Conservation (phyloP, 2,329 filamentous ascomycete genomes). For the Fusarium udum region DNA sequence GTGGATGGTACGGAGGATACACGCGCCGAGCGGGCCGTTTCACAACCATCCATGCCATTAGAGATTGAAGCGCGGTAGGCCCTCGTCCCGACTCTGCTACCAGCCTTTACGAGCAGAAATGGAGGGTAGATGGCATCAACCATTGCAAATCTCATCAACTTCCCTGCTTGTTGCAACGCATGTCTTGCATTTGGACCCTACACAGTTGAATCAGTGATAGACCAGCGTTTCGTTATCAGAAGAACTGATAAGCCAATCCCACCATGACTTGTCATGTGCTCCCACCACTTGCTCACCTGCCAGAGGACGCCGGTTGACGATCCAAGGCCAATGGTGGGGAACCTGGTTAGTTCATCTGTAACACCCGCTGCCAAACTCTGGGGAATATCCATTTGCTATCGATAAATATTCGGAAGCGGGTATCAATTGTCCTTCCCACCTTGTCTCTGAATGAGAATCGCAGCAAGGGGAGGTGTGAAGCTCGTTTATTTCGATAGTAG, state of each 20-base stretch:
- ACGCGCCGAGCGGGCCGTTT: constrained; percentile 44
- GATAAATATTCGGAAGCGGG: constrained; percentile 12
- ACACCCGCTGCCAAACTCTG: constrained; percentile 10
- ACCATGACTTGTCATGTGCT: constrained; percentile 36
- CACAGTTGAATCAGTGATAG: constrained; percentile 11
- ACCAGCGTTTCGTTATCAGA: constrained; percentile 1
- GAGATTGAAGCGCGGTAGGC: constrained; percentile 21
- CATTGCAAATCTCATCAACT: neutral
- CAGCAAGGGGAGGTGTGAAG: neutral
- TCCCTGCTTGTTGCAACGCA: neutral
- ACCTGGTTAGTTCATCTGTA: constrained; percentile 9
- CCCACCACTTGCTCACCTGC: constrained; percentile 30
- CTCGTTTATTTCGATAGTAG: neutral
- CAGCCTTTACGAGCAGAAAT: constrained; percentile 13
- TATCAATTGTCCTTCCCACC: neutral
- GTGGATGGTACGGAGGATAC: constrained; percentile 37
- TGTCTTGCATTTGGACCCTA: constrained; percentile 14
- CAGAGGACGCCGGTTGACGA: constrained; percentile 21
- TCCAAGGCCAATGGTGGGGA: constrained; percentile 31
- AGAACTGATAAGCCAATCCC: constrained; percentile 14
- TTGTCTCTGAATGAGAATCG: neutral
- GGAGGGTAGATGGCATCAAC: constrained; percentile 14
- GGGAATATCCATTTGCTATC: constrained; percentile 5
- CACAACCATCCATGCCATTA: constrained; percentile 26
- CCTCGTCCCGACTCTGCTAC: constrained; percentile 16